Evolutionary conservation across 345 rosid genomes (phyloP).

Genomic region (Brassica incana): DNA sequence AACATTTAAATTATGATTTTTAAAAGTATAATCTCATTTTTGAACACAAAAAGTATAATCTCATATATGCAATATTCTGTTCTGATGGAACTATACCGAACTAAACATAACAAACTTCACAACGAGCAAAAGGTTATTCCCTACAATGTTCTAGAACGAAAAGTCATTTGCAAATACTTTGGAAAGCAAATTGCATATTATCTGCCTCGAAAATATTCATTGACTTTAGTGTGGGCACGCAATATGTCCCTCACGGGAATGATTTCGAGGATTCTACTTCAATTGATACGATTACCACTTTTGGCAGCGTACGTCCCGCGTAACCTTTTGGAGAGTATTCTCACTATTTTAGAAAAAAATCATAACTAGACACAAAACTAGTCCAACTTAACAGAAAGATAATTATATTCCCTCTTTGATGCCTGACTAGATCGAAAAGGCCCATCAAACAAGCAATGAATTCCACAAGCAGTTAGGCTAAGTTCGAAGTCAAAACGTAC

Average conservation of each 20-base stretch:
- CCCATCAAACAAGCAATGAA: neutral
- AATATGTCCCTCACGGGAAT: conserved; percentile 21
- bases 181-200: conserved; percentile 24
- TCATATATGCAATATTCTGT: neutral
- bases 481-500: neutral
- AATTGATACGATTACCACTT: conserved; percentile 27
- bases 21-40: neutral
- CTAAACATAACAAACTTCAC: neutral
- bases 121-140: neutral
- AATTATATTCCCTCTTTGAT: neutral
- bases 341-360: neutral
- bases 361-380: neutral
- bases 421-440: neutral
- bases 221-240: conserved; percentile 36
- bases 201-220: conserved; percentile 10
- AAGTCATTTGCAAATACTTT: conserved; percentile 19
- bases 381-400: neutral
- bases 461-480: neutral
- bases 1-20: neutral
- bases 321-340: conserved; percentile 6
- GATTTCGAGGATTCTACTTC: conserved; percentile 15
- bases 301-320: conserved; percentile 35
- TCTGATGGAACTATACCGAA: neutral
- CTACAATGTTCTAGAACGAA: conserved; percentile 11
- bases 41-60: neutral